These are phyloP conservation scores for Davidsoniella neocaledoniae DNA, from an alignment of 2,329 filamentous ascomycete genomes.

Conservation along the genomic window DNA sequence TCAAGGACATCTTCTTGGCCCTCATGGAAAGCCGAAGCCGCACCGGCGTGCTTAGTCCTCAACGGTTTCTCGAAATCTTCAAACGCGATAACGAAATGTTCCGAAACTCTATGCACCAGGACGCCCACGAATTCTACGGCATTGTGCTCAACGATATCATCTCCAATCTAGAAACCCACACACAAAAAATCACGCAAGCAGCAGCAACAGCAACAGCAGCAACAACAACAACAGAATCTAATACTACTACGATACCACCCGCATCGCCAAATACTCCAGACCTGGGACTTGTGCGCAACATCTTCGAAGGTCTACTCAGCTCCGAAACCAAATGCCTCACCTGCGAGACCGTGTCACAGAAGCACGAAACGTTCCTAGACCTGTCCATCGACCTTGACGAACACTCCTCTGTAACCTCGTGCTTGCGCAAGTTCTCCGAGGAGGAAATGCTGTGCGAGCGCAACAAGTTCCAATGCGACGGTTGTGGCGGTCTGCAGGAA, in stretches of 20 bases:
- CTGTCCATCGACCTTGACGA: conserved; percentile 90
- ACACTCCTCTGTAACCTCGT: conserved; percentile 91
- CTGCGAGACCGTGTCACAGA: conserved; percentile 85
- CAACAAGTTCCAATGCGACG: conserved; percentile 98
- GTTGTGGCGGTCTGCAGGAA: conserved; percentile 89
- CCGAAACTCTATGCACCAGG: conserved; percentile 90
- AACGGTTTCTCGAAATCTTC: conserved; percentile 85
- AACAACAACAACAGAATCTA: neutral
- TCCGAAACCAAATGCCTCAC: conserved; percentile 95
- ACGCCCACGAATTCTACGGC: conserved; percentile 94
- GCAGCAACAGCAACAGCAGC: conserved; percentile 34
- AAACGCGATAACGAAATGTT: conserved; percentile 96
- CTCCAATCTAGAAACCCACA: conserved; percentile 79
- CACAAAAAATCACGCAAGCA: conserved; percentile 30
- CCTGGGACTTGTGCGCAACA: conserved; percentile 77
- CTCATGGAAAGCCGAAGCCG: conserved; percentile 66
- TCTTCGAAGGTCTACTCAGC: conserved; percentile 87
- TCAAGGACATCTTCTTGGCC: conserved; percentile 93
- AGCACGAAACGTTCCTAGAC: conserved; percentile 91
- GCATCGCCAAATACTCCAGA: neutral
- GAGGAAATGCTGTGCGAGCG: conserved; percentile 97
- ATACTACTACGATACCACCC: neutral
- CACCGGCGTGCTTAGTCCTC: conserved; percentile 79
- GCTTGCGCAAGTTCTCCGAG: conserved; percentile 85
- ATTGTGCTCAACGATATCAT: conserved; percentile 92